These are phyloP conservation scores for Physaria fendleri DNA, from an alignment of 345 rosid species.

Conservation along the genomic window DNA sequence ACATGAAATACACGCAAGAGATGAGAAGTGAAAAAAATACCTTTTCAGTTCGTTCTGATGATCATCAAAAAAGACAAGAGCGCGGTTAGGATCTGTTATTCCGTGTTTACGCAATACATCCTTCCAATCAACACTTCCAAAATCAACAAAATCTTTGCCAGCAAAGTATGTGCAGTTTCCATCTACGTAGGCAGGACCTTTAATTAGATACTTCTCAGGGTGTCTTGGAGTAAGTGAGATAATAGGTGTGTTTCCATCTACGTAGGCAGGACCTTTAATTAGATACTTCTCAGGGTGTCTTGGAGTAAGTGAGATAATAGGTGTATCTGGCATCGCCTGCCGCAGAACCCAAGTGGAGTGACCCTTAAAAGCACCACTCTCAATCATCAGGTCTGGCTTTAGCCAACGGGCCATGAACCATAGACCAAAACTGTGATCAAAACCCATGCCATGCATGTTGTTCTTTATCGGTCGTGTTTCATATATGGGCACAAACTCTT, in stretches of 20 bases:
- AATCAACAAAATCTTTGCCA: slow-evolving; percentile 95
- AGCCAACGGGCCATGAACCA: slow-evolving; percentile 91
- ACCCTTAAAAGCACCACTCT: slow-evolving; percentile 98
- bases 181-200: slow-evolving; percentile 97
- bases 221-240: slow-evolving; percentile 84
- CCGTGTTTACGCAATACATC: slow-evolving; percentile 58
- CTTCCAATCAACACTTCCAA: slow-evolving; percentile 85
- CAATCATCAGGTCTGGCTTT: slow-evolving; percentile 93
- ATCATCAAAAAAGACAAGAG: slow-evolving; percentile 86
- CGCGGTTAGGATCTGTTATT: slow-evolving; percentile 53
- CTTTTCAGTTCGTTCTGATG: slow-evolving; percentile 97
- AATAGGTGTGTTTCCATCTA: slow-evolving; percentile 61
- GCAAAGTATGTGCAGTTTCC: slow-evolving; percentile 94
- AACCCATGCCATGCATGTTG: slow-evolving; percentile 96
- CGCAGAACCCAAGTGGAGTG: slow-evolving; percentile 99
- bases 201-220: slow-evolving; percentile 78
- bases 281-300: slow-evolving; percentile 92
- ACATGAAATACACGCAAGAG: neutral
- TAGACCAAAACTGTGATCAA: slow-evolving; percentile 98
- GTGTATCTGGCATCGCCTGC: slow-evolving; percentile 92
- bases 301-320: slow-evolving; percentile 75
- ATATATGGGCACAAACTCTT: slow-evolving; percentile 88
- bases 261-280: too few species aligned
- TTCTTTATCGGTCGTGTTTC: slow-evolving; percentile 93
- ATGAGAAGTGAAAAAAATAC: slow-evolving; percentile 29